These are phyloP conservation scores for Elongisporangium senticosum DNA, from an alignment of 352 stramenopile genomes.

Conservation along the genomic window DNA sequence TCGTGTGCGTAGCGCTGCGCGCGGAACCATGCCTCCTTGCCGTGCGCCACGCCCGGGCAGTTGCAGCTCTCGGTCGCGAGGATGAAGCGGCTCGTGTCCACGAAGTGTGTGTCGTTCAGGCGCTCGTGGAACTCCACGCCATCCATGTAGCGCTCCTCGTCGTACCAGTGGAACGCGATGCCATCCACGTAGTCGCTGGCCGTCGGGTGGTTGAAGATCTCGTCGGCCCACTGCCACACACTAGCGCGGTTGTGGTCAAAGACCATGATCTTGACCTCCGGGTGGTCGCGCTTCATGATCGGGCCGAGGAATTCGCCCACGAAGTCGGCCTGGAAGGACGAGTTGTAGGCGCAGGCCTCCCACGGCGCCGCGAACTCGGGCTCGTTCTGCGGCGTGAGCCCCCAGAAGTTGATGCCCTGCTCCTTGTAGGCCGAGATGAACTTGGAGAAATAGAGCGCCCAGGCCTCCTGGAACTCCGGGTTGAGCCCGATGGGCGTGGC, in stretches of 20 bases:
- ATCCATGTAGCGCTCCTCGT: conserved; percentile 57
- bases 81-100: conserved; percentile 57
- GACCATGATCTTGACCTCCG: conserved; percentile 87
- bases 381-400: conserved; percentile 89
- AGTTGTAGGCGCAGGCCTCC: conserved; percentile 62
- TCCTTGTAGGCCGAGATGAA: conserved; percentile 90
- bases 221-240: conserved; percentile 62
- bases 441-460: conserved; percentile 90
- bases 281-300: conserved; percentile 76
- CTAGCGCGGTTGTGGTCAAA: conserved; percentile 90
- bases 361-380: conserved; percentile 69
- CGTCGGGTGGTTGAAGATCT: conserved; percentile 60
- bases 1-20: conserved; percentile 86
- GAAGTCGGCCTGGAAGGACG: conserved; percentile 64
- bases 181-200: conserved; percentile 80
- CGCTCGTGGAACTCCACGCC: conserved; percentile 65
- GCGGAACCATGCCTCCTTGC: conserved; percentile 70
- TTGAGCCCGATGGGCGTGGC: conserved; percentile 41
- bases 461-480: conserved; percentile 51
- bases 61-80: conserved; percentile 73
- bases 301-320: conserved; percentile 83
- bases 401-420: conserved; percentile 82
- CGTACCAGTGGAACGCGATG: conserved; percentile 91
- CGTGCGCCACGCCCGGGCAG: conserved; percentile 57
- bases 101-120: conserved; percentile 68